phyloP scores from a whole-genome alignment of 306 rosid genomes.

The Cucurbita ficifolia region DNA sequence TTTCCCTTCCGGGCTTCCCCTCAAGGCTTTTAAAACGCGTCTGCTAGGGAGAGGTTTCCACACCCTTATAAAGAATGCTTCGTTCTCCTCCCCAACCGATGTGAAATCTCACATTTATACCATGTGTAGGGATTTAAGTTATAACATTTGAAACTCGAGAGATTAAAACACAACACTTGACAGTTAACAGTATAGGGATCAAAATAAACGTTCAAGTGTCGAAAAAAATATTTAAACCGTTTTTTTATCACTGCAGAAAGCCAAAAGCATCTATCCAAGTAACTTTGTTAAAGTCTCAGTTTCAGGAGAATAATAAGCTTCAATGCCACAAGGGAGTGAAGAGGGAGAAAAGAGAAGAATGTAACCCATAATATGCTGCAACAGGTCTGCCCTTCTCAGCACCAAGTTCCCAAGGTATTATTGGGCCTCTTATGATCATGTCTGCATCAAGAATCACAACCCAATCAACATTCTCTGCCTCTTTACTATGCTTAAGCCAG shows the following conservation, averaged over 20 bases:
- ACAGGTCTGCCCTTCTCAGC: constrained; percentile 95
- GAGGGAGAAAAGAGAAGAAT: neutral
- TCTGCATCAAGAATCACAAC: constrained; percentile 95
- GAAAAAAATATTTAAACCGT: neutral
- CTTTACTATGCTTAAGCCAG: constrained; percentile 85
- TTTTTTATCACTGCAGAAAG: neutral
- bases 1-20: no score
- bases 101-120: neutral
- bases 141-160: neutral
- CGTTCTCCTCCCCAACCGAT: no score
- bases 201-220: neutral
- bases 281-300: neutral
- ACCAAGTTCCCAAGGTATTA: constrained; percentile 95
- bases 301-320: neutral
- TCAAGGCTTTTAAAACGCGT: no score
- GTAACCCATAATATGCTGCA: constrained; percentile 88
- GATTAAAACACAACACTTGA: neutral
- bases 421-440: constrained; percentile 90
- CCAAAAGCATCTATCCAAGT: neutral
- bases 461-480: constrained; percentile 94
- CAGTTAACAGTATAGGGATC: neutral
- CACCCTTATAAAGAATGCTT: no score
- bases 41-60: no score
- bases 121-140: neutral
- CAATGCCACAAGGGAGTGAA: neutral